phyloP scores from a whole-genome alignment of 441 rosid genomes.

The Pelargonium cotyledonis region DNA sequence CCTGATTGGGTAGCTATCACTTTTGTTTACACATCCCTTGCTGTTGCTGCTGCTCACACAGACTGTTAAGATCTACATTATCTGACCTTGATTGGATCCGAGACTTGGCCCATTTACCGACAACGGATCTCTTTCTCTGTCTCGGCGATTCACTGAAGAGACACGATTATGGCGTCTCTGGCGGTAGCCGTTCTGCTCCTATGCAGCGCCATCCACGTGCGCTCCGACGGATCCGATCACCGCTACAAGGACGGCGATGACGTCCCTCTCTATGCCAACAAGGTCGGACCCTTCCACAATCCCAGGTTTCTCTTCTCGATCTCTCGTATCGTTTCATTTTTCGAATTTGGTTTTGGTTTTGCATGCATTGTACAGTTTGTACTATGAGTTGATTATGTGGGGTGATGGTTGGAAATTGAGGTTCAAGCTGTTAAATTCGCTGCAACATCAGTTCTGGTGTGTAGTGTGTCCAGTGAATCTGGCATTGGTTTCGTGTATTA shows the following conservation, averaged over 20 bases:
- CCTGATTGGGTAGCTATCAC: too few species aligned
- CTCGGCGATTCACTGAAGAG: neutral
- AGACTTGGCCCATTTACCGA: too few species aligned
- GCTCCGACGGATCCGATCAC: neutral
- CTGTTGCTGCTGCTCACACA: neutral
- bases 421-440: neutral
- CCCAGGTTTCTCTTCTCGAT: neutral
- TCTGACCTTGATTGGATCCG: too few species aligned
- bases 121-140: too few species aligned
- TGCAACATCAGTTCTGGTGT: neutral
- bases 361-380: too few species aligned
- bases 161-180: neutral
- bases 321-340: neutral
- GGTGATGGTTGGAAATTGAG: neutral
- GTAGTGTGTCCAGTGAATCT: neutral
- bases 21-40: too few species aligned
- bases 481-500: neutral
- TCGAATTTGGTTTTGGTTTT: neutral
- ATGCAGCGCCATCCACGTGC: neutral
- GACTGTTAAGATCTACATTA: neutral
- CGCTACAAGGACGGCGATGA: neutral
- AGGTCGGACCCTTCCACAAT: neutral
- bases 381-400: neutral
- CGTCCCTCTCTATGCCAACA: neutral
- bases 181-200: slow-evolving; percentile 1